These are phyloP conservation scores for Nakataea oryzae DNA, from an alignment of 2,329 filamentous ascomycete species.

Conservation along the genomic window DNA sequence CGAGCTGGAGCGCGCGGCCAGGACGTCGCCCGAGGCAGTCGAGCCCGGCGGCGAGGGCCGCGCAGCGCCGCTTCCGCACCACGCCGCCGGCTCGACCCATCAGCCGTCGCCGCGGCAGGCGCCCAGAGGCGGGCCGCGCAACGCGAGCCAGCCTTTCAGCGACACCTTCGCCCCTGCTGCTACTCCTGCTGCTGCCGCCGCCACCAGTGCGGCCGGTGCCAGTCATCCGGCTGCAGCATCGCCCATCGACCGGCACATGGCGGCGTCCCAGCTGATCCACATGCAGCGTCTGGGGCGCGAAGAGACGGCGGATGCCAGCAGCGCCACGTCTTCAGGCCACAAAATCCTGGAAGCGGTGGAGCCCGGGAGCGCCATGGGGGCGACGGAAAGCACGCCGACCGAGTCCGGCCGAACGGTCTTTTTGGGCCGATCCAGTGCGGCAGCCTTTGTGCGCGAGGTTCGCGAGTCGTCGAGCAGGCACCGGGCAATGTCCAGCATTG, in stretches of 20 bases:
- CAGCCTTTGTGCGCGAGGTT: slow-evolving; percentile 4
- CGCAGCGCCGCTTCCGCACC: not conserved
- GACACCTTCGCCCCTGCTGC: not conserved
- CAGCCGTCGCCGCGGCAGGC: not conserved
- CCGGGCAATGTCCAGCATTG: not conserved
- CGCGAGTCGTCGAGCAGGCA: slow-evolving; percentile 2
- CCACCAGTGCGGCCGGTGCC: not conserved
- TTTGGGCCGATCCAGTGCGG: slow-evolving; percentile 3
- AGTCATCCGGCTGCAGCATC: not conserved
- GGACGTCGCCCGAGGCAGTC: no score
- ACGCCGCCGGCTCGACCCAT: not conserved
- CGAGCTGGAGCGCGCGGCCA: slow-evolving; percentile 3
- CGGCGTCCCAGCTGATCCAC: slow-evolving; percentile 1
- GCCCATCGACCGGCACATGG: slow-evolving; percentile 1
- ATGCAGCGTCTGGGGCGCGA: not conserved
- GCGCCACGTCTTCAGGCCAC: not conserved
- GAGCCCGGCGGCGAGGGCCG: no score
- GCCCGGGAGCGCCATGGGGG: slow-evolving; percentile 2
- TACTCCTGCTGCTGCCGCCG: no score
- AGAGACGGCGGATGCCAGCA: not conserved
- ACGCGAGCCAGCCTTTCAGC: not conserved
- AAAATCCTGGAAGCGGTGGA: not conserved
- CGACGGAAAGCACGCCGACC: not conserved
- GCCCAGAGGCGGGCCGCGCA: no score
- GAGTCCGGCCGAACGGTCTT: slow-evolving; percentile 3